Evolutionary conservation across 208 protist species (phyloP).

Genomic region (Angomonas deanei): DNA sequence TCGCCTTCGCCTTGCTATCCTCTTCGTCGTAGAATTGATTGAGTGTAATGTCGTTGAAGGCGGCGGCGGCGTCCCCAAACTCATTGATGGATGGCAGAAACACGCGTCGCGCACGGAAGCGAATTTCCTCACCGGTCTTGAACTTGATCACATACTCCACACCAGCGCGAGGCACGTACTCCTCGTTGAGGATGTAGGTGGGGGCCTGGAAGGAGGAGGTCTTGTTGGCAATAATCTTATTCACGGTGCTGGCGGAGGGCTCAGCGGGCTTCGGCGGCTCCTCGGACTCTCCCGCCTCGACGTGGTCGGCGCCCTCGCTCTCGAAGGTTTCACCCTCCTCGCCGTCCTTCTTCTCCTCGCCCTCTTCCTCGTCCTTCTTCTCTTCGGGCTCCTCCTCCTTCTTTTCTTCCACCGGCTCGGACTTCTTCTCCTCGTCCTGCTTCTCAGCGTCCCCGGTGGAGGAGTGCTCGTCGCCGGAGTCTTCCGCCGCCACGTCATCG

Average conservation of each 20-base stretch:
- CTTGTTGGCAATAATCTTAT: constrained; percentile 17
- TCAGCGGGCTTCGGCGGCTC: constrained; percentile 2
- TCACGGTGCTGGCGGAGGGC: constrained; percentile 6
- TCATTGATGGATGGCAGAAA: constrained; percentile 31
- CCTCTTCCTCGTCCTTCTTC: constrained; percentile 10
- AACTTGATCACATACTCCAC: constrained; percentile 30
- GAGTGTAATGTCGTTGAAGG: neutral
- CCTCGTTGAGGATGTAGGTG: constrained; percentile 34
- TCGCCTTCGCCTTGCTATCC: neutral
- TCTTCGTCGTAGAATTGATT: constrained; percentile 1
- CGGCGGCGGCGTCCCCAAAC: constrained; percentile 11
- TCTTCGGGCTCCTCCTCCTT: neutral
- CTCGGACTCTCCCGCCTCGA: neutral
- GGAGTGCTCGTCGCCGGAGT: neutral
- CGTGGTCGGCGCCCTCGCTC: constrained; percentile 10
- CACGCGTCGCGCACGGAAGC: constrained; percentile 35
- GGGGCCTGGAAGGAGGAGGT: constrained; percentile 33
- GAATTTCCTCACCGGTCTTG: constrained; percentile 32
- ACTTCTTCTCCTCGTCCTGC: constrained; percentile 6
- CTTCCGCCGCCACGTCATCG: constrained; percentile 1
- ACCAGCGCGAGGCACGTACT: constrained; percentile 26
- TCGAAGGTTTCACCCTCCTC: constrained; percentile 7
- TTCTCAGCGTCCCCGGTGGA: neutral
- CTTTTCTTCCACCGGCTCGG: neutral
- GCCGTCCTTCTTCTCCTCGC: neutral